Percentiles rank a stretch among this genome's conserved stretches.
These are phyloP conservation scores for Paramyrothecium roridum DNA, from an alignment of 2,329 filamentous ascomycete species.

Conservation along the genomic window DNA sequence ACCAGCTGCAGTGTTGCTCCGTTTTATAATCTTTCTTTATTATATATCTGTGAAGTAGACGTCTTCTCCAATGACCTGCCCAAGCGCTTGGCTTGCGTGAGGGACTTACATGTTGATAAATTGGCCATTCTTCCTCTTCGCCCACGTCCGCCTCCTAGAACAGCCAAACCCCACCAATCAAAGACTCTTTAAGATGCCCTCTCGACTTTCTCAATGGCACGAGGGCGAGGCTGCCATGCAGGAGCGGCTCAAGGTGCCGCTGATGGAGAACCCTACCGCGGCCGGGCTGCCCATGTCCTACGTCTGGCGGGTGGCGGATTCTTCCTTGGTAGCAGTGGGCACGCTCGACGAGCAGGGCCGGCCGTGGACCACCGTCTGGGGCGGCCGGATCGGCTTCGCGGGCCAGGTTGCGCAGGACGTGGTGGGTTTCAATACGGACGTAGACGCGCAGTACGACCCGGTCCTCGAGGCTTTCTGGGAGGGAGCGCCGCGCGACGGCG, in stretches of 20 bases:
- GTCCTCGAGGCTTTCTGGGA: constrained; percentile 63
- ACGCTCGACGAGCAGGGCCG: constrained; percentile 61
- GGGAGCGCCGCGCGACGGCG: constrained; percentile 40
- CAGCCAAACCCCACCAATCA: neutral
- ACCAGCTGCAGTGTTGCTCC: no score
- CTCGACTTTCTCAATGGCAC: constrained; percentile 46
- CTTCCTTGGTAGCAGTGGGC: constrained; percentile 70
- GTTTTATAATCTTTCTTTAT: no score
- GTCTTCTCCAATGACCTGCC: no score
- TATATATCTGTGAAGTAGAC: no score
- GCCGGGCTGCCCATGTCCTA: constrained; percentile 60
- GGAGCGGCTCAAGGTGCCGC: constrained; percentile 54
- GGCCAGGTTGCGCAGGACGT: constrained; percentile 58
- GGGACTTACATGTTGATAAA: neutral
- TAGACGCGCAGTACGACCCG: constrained; percentile 64
- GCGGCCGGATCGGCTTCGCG: constrained; percentile 69
- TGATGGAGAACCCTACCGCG: constrained; percentile 62
- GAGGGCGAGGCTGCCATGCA: constrained; percentile 67
- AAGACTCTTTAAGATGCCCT: constrained; percentile 19
- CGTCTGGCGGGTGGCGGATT: constrained; percentile 55
- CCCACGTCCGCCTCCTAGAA: constrained; percentile 1
- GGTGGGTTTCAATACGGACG: constrained; percentile 59
- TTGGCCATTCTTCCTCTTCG: neutral
- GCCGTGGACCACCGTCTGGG: constrained; percentile 78
- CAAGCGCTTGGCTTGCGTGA: no score